Evolutionary conservation across 1,139 yeast species (phyloP).

Genomic region (Blastobotrys indianensis): DNA sequence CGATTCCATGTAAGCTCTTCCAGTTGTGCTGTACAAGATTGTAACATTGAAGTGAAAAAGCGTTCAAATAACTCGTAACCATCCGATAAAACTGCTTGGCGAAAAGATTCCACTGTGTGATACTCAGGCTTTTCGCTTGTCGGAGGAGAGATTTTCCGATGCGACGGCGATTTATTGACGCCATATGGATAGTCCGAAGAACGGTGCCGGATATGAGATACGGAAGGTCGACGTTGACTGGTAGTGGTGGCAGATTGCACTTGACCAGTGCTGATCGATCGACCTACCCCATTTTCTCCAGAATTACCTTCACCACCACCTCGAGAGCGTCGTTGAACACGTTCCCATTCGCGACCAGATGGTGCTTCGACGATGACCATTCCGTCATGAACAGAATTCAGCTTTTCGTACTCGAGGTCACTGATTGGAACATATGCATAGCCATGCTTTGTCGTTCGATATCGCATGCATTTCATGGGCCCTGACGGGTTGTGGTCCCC

Average conservation of each 20-base stretch:
- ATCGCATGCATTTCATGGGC: slow-evolving; percentile 11
- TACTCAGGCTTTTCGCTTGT: neutral
- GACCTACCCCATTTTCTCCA: too few relatives aligned
- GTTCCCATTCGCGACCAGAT: slow-evolving; percentile 7
- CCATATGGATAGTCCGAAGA: neutral
- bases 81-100: slow-evolving; percentile 4
- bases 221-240: too few relatives aligned
- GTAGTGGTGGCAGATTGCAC: too few relatives aligned
- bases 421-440: slow-evolving; percentile 11
- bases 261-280: too few relatives aligned
- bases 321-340: neutral
- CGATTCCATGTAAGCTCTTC: slow-evolving; percentile 8
- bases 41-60: slow-evolving; percentile 5
- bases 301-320: too few relatives aligned
- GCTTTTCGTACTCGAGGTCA: slow-evolving; percentile 10
- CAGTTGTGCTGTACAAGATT: slow-evolving; percentile 2
- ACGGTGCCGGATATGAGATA: too few relatives aligned
- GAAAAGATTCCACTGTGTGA: slow-evolving; percentile 8
- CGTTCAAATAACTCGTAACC: slow-evolving; percentile 9
- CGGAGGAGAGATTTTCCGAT: neutral
- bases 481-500: slow-evolving; percentile 6
- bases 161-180: neutral
- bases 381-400: slow-evolving; percentile 6
- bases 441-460: slow-evolving; percentile 11
- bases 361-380: slow-evolving; percentile 9